Base-by-base conservation (phyloP, 2,329 filamentous ascomycete species). In the Ustulina deusta region DNA sequence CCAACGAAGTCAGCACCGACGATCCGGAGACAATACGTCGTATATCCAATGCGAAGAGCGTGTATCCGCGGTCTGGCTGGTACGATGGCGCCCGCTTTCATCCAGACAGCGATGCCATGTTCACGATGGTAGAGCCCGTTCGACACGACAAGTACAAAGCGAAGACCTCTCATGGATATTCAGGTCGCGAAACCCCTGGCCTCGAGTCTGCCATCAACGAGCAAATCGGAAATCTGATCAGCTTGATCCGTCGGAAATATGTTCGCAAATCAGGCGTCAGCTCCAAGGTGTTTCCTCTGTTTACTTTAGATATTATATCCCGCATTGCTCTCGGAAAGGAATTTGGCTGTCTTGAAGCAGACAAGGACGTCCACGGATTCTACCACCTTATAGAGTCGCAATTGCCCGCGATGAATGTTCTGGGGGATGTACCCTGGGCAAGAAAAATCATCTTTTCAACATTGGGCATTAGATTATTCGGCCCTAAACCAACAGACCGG, bases 1-100 rank as follows among this genome's bases (percentile, higher is more conserved):
- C 81, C 17, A 76, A 76, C 51, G 76, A 79, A 27, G 72, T 82
- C 9, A 67, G 79, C 13, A 82, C 79, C 1, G 74, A 75, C 57
- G 71, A 73, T n/a, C 70, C 69, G 3, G 68, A 70, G 27, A 65
- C 62, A 3, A 66, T 72, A 25, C 70, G 72, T 17, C 67, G 61
- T 20, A 70, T 73, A 52, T 61, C 63, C n/a, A 62, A 44, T 11
- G 54, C 64, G 10, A 69, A 69, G 54, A 66, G 63, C 55, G 3
- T 29, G 10, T 73, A 69, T 55, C 46, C 51, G 3, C 69, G 70
- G 6, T 65, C 68, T 22, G 44, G 44, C 10, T 74, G 73, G 73
- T 74, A 75, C 56, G 55, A 64, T 27, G 66, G 67, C 13, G 36
- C 62, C 6, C 69, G 72, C 6, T 63, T 75, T 29, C 62, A 72